Conservation (phyloP, 2,329 filamentous ascomycete genomes). For the Colletotrichum siamense region DNA sequence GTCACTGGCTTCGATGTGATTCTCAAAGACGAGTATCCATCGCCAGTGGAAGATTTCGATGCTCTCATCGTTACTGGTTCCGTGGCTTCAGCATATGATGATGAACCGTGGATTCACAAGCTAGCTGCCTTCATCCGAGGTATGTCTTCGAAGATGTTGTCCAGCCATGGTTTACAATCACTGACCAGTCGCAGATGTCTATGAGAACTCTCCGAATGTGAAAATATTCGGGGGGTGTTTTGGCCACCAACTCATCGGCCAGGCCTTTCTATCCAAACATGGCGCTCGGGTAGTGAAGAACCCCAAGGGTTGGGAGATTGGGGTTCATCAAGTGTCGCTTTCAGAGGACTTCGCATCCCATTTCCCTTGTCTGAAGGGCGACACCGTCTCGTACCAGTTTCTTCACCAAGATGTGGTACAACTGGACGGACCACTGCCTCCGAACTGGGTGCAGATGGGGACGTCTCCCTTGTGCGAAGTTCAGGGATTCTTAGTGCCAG, state of each 20-base stretch:
- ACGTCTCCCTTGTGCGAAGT: constrained; percentile 34
- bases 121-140: constrained; percentile 25
- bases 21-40: constrained; percentile 36
- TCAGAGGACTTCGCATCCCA: constrained; percentile 24
- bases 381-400: constrained; percentile 37
- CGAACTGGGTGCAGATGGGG: constrained; percentile 27
- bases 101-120: constrained; percentile 25
- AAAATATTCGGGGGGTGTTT: constrained; percentile 50
- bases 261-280: constrained; percentile 36
- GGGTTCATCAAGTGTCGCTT: constrained; percentile 32
- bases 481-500: constrained; percentile 43
- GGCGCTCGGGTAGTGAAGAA: constrained; percentile 31
- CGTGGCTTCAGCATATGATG: constrained; percentile 34
- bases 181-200: constrained; percentile 24
- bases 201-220: constrained; percentile 29
- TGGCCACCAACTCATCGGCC: constrained; percentile 45
- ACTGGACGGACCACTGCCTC: constrained; percentile 17
- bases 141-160: background rate
- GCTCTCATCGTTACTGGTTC: constrained; percentile 45
- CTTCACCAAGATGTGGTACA: constrained; percentile 40
- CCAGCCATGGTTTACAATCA: too few species aligned
- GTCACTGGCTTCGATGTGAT: constrained; percentile 40
- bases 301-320: constrained; percentile 34
- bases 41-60: constrained; percentile 32
- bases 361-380: background rate